These are phyloP conservation scores for Aspergillus indologenus DNA, from an alignment of 495 filamentous ascomycete species.

Conservation along the genomic window DNA sequence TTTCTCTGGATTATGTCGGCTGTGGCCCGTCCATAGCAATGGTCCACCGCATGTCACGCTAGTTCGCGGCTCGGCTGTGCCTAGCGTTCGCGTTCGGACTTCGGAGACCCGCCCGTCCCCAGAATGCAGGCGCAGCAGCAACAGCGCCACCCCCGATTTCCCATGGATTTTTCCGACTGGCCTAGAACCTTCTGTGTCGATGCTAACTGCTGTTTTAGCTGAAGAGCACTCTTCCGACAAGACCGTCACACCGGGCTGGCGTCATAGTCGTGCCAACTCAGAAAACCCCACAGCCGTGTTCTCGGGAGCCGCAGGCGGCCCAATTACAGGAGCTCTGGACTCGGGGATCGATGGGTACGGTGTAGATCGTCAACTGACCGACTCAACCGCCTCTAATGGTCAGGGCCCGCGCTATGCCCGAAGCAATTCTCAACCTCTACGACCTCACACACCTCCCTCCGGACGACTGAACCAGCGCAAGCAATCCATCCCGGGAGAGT, in stretches of 20 bases:
- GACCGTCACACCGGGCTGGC: slow-evolving; percentile 26
- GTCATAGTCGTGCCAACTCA: slow-evolving; percentile 39
- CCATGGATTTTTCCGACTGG: slow-evolving; percentile 6
- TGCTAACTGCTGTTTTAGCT: slow-evolving; percentile 21
- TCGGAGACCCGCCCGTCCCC: slow-evolving; percentile 15
- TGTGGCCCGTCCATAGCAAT: slow-evolving; percentile 21
- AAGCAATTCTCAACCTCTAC: slow-evolving; percentile 45
- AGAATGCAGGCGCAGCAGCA: slow-evolving; percentile 8
- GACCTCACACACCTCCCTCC: slow-evolving; percentile 43
- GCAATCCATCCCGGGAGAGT: slow-evolving; percentile 29
- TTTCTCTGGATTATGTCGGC: not conserved
- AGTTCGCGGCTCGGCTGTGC: slow-evolving; percentile 21
- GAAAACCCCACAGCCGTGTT: slow-evolving; percentile 30
- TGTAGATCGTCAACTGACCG: slow-evolving; percentile 34
- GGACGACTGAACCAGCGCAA: slow-evolving; percentile 34
- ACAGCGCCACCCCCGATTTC: slow-evolving; percentile 10
- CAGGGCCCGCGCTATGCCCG: slow-evolving; percentile 39
- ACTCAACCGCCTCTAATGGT: slow-evolving; percentile 29
- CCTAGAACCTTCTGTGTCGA: slow-evolving; percentile 6
- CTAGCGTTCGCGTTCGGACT: slow-evolving; percentile 30
- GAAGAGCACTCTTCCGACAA: slow-evolving; percentile 21
- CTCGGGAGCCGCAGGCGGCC: slow-evolving; percentile 38
- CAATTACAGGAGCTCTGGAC: slow-evolving; percentile 28
- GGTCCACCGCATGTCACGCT: slow-evolving; percentile 29
- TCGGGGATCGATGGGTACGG: slow-evolving; percentile 40